Percentiles rank a stretch among this genome's conserved stretches.
phyloP scores from a whole-genome alignment of 495 filamentous ascomycete genomes.

The Diplogelasinospora grovesii region DNA sequence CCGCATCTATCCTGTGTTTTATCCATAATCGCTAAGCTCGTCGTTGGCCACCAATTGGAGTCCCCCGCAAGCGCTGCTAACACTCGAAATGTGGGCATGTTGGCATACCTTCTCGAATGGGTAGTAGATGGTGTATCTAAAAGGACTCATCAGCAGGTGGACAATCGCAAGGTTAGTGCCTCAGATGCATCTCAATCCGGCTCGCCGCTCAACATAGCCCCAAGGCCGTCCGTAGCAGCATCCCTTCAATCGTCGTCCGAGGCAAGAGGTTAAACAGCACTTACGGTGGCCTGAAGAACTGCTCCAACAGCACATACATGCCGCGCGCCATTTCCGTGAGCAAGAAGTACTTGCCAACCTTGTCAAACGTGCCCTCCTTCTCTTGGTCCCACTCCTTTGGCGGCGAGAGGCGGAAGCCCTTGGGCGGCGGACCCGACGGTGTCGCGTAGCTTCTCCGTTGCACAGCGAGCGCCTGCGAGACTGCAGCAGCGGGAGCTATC shows the following conservation, averaged over 20 bases:
- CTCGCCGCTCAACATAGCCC: no score
- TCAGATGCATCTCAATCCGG: no score
- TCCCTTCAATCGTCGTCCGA: not conserved
- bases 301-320: conserved; percentile 97
- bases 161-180: no score
- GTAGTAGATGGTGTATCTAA: conserved; percentile 94
- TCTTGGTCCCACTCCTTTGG: conserved; percentile 65
- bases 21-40: no score
- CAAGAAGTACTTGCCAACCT: conserved; percentile 86
- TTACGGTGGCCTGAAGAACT: conserved; percentile 96
- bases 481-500: conserved; percentile 20
- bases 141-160: not conserved
- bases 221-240: not conserved
- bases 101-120: conserved; percentile 93
- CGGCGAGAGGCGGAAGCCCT: conserved; percentile 66
- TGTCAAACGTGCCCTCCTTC: conserved; percentile 65
- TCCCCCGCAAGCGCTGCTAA: no score
- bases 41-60: no score
- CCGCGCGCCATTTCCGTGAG: conserved; percentile 91
- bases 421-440: conserved; percentile 66
- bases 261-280: no score
- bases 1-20: not conserved
- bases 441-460: conserved; percentile 58
- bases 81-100: no score
- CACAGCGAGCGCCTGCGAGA: conserved; percentile 15